These are phyloP conservation scores for Yamadazyma blattariae DNA, from an alignment of 1,139 yeast species.

Conservation along the genomic window DNA sequence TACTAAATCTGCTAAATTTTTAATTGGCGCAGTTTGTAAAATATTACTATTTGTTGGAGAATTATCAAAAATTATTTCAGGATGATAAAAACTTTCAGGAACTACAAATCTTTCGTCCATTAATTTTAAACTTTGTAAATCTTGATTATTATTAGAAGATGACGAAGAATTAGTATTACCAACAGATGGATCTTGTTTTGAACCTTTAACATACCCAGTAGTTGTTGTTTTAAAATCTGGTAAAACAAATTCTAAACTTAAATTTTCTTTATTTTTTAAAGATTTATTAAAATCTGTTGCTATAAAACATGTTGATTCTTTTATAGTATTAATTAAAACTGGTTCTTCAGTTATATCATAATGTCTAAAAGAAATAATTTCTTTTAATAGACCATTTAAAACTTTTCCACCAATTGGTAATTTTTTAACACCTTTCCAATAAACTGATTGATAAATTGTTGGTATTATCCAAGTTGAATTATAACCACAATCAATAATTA, in stretches of 20 bases:
- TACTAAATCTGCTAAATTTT: conserved; percentile 71
- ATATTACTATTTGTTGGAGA: conserved; percentile 25
- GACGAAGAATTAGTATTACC: not conserved
- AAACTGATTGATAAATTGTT: conserved; percentile 71
- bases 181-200: conserved; percentile 12
- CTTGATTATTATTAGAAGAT: conserved; percentile 26
- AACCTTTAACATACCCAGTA: conserved; percentile 59
- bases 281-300: conserved; percentile 64
- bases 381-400: conserved; percentile 78
- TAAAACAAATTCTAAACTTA: conserved; percentile 63
- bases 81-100: conserved; percentile 86
- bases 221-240: conserved; percentile 86
- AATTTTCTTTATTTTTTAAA: conserved; percentile 32
- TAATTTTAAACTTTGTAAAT: conserved; percentile 64
- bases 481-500: conserved; percentile 87
- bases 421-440: conserved; percentile 75
- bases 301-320: conserved; percentile 76
- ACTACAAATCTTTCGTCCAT: conserved; percentile 83
- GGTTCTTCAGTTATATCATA: conserved; percentile 94
- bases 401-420: conserved; percentile 82
- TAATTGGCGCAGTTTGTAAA: conserved; percentile 56
- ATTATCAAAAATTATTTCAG: conserved; percentile 59
- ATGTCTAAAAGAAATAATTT: conserved; percentile 84
- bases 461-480: conserved; percentile 89
- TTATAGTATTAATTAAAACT: conserved; percentile 76